Evolutionary conservation across 306 rosid species (phyloP).

Genomic region (Sechiopsis laciniata): DNA sequence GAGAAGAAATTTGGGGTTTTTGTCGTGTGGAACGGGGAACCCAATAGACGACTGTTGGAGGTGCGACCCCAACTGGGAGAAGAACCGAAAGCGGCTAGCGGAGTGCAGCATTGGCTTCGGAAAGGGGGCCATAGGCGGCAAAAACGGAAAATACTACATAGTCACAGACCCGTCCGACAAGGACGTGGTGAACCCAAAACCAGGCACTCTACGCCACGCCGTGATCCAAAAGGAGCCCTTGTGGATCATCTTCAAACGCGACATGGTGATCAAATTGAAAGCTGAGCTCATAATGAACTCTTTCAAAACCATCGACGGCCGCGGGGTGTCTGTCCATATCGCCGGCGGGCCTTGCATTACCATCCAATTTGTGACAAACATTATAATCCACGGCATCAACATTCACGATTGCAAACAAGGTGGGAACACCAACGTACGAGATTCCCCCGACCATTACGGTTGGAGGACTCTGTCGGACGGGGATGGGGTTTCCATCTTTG

Average conservation of each 20-base stretch:
- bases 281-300: constrained; percentile 78
- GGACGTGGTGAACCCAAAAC: constrained; percentile 67
- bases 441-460: constrained; percentile 69
- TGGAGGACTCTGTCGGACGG: constrained; percentile 85
- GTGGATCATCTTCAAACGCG: constrained; percentile 69
- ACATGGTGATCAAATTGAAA: constrained; percentile 67
- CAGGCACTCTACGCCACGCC: constrained; percentile 66
- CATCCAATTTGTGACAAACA: constrained; percentile 60
- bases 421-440: constrained; percentile 76
- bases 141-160: constrained; percentile 63
- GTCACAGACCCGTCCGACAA: constrained; percentile 62
- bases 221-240: constrained; percentile 72
- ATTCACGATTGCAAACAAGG: constrained; percentile 80
- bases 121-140: constrained; percentile 71
- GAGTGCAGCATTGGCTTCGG: constrained; percentile 87
- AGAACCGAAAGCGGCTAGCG: constrained; percentile 58
- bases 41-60: constrained; percentile 96
- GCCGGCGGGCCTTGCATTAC: constrained; percentile 97
- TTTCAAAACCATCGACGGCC: constrained; percentile 79
- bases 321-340: constrained; percentile 72
- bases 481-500: constrained; percentile 75
- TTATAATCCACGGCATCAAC: constrained; percentile 72
- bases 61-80: constrained; percentile 73
- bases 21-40: constrained; percentile 70
- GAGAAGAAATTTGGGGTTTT: constrained; percentile 55